Conservation (phyloP, 176 grass and related monocot species). For the Chloris gayana region DNA sequence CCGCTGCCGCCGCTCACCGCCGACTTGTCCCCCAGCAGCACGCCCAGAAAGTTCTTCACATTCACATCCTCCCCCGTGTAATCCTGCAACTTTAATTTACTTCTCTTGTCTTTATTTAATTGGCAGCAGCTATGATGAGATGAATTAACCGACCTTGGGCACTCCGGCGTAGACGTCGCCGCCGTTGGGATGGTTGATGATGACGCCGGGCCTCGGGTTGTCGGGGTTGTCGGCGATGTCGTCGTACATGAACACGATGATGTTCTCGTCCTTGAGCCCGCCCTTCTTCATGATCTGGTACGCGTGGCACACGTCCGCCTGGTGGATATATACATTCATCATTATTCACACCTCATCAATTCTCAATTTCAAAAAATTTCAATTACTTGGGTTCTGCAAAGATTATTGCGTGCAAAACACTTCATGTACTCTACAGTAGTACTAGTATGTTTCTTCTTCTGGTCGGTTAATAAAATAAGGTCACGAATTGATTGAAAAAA, state of each 20-base stretch:
- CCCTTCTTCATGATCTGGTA: constrained; percentile 89
- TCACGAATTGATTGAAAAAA: too few species aligned
- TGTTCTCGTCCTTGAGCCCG: constrained; percentile 81
- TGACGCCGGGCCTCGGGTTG: constrained; percentile 67
- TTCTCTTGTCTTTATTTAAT: too few species aligned
- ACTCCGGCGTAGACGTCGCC: constrained; percentile 83
- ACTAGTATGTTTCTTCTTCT: too few species aligned
- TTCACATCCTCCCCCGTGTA: constrained; percentile 74
- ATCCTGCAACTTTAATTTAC: too few species aligned
- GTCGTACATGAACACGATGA: constrained; percentile 88
- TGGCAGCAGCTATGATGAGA: too few species aligned
- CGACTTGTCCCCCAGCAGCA: constrained; percentile 64
- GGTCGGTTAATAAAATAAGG: too few species aligned
- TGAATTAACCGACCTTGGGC: too few species aligned
- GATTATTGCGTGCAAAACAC: too few species aligned
- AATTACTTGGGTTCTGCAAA: too few species aligned
- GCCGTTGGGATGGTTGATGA: constrained; percentile 73
- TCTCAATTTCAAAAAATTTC: too few species aligned
- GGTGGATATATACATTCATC: constrained; percentile 2
- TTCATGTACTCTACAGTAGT: too few species aligned
- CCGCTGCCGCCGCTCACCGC: constrained; percentile 70
- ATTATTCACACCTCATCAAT: too few species aligned
- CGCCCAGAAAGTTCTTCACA: constrained; percentile 69
- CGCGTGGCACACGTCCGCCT: constrained; percentile 83
- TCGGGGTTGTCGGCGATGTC: constrained; percentile 70